phyloP scores from a whole-genome alignment of 306 rosid genomes.

The Cucumis sativus region DNA sequence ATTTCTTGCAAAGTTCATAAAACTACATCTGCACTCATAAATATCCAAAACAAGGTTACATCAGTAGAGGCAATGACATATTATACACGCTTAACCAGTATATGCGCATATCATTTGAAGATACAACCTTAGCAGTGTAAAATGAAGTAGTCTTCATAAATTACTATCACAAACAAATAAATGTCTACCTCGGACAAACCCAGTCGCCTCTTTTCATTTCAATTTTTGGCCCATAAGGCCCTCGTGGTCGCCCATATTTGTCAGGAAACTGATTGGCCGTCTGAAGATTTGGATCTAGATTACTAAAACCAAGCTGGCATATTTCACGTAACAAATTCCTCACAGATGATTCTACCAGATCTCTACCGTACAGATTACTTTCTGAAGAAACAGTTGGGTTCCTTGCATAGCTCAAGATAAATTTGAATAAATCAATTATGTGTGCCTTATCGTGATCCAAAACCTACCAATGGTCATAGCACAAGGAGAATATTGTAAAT shows the following conservation, averaged over 20 bases:
- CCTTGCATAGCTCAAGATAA: constrained; percentile 68
- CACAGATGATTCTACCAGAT: constrained; percentile 56
- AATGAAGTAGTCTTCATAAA: background rate
- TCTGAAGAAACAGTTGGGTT: constrained; percentile 33
- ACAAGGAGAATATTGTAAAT: background rate
- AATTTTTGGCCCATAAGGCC: constrained; percentile 30
- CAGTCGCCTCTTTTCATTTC: constrained; percentile 99
- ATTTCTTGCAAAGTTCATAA: constrained; percentile 93
- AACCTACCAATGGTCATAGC: constrained; percentile 22
- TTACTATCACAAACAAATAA: background rate
- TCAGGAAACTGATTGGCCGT: constrained; percentile 27
- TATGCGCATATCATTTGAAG: background rate
- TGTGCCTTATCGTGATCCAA: constrained; percentile 46
- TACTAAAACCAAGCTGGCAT: constrained; percentile 45
- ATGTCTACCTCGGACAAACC: constrained; percentile 66
- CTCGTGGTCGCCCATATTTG: constrained; percentile 23
- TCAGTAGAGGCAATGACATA: background rate
- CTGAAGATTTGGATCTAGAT: constrained; percentile 30
- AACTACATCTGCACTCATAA: constrained; percentile 66
- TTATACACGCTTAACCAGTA: background rate
- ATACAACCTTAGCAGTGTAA: background rate
- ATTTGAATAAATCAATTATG: constrained; percentile 83
- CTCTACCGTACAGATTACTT: constrained; percentile 28
- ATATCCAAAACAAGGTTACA: background rate
- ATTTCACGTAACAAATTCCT: constrained; percentile 56